Conservation (phyloP, 1,139 yeast species). For the Suhomyces atakaporum region DNA sequence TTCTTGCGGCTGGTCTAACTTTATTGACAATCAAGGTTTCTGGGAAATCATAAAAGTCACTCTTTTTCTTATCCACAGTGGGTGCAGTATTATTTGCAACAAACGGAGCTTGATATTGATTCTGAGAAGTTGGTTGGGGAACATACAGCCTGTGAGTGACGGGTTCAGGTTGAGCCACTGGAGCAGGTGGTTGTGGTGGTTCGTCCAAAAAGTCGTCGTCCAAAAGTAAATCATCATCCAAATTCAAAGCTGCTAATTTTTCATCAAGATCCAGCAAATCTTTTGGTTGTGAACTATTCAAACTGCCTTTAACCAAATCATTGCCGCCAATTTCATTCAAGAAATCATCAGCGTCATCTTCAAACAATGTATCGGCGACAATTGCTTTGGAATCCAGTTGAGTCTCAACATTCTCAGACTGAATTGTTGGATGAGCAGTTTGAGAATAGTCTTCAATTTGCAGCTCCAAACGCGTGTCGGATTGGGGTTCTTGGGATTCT, state of each 20-base stretch:
- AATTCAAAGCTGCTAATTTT: slow-evolving; percentile 34
- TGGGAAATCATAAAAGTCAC: slow-evolving; percentile 83
- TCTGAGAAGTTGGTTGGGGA: slow-evolving; percentile 2
- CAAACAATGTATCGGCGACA: slow-evolving; percentile 20
- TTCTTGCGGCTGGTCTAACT: slow-evolving; percentile 38
- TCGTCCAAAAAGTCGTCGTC: slow-evolving; percentile 35
- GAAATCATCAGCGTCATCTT: slow-evolving; percentile 20
- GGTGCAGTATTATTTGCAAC: background rate
- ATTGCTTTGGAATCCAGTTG: background rate
- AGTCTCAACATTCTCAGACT: slow-evolving; percentile 1
- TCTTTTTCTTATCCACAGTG: slow-evolving; percentile 45
- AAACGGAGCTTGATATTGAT: slow-evolving; percentile 4
- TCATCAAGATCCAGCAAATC: slow-evolving; percentile 6
- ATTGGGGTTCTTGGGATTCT: too few species aligned
- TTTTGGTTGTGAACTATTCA: background rate
- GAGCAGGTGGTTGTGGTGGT: slow-evolving; percentile 4
- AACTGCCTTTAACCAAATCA: background rate
- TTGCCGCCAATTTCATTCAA: slow-evolving; percentile 13
- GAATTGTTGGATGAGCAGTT: background rate
- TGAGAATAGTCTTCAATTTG: background rate
- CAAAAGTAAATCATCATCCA: slow-evolving; percentile 50
- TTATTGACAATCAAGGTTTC: slow-evolving; percentile 52
- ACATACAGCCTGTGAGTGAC: slow-evolving; percentile 5
- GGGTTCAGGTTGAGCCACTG: slow-evolving; percentile 1
- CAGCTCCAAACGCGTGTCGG: too few species aligned